These are phyloP conservation scores for Lotus japonicus DNA, from an alignment of 306 rosid species.

Conservation along the genomic window DNA sequence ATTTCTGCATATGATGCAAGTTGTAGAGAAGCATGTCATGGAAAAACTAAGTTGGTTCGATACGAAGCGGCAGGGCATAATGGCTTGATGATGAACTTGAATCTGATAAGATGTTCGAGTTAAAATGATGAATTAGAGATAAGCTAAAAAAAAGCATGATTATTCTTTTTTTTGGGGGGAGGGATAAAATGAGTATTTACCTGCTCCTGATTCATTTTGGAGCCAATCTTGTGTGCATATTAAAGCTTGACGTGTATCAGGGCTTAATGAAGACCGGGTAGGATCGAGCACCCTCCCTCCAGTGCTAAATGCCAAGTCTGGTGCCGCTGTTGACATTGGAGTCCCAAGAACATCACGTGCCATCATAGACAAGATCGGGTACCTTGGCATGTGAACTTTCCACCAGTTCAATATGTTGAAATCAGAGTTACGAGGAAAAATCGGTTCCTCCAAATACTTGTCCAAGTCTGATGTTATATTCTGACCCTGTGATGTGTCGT, in stretches of 20 bases:
- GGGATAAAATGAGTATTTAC: constrained; percentile 24
- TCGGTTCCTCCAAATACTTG: constrained; percentile 91
- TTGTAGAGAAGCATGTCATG: constrained; percentile 27
- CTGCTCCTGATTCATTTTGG: constrained; percentile 51
- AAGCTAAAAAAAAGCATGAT: background rate
- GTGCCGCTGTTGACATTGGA: constrained; percentile 86
- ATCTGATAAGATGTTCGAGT: constrained; percentile 39
- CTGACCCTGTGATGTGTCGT: constrained; percentile 74
- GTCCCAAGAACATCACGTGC: constrained; percentile 93
- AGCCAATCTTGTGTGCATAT: constrained; percentile 94
- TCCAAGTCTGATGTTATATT: constrained; percentile 68
- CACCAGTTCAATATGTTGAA: constrained; percentile 92
- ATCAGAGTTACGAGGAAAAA: constrained; percentile 80
- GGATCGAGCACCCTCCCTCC: constrained; percentile 71
- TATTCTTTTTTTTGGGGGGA: background rate
- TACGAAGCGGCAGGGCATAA: constrained; percentile 39
- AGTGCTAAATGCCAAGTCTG: constrained; percentile 58
- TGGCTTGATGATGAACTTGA: constrained; percentile 43
- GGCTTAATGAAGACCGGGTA: constrained; percentile 49
- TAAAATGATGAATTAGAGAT: constrained; percentile 11
- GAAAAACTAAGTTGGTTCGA: constrained; percentile 35
- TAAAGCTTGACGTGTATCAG: constrained; percentile 70
- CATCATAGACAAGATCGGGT: constrained; percentile 95
- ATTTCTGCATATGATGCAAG: background rate
- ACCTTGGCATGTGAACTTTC: constrained; percentile 96